Evolutionary conservation across 2,329 filamentous ascomycete genomes (phyloP).

Genomic region (Fusarium sp.): DNA sequence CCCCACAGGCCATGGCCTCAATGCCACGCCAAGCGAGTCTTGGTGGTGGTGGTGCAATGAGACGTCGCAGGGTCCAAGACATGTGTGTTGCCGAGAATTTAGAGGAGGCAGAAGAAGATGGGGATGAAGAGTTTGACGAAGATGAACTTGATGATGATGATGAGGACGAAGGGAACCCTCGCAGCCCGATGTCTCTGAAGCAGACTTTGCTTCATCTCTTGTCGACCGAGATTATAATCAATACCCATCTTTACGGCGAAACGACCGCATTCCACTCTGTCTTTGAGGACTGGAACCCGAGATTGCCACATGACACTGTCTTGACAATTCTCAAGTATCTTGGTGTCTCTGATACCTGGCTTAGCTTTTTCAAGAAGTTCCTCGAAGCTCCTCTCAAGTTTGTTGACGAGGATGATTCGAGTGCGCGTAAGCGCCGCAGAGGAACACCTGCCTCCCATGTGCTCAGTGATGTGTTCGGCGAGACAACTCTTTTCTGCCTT

Average conservation of each 20-base stretch:
- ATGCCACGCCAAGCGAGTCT: background rate
- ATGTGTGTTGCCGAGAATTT: too few species aligned
- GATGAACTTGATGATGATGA: constrained; percentile 16
- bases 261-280: constrained; percentile 59
- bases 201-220: constrained; percentile 61
- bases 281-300: constrained; percentile 58
- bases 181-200: constrained; percentile 57
- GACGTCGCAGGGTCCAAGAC: background rate
- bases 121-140: constrained; percentile 16
- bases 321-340: constrained; percentile 68
- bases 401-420: constrained; percentile 61
- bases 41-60: background rate
- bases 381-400: constrained; percentile 71
- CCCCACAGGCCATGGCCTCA: too few species aligned
- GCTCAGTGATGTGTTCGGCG: constrained; percentile 69
- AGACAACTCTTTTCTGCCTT: constrained; percentile 71
- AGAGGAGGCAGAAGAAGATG: constrained; percentile 4
- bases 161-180: constrained; percentile 23
- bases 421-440: constrained; percentile 62
- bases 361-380: constrained; percentile 69
- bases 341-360: constrained; percentile 66
- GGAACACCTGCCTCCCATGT: constrained; percentile 67
- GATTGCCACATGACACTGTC: constrained; percentile 67
- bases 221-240: constrained; percentile 60
- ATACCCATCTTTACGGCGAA: constrained; percentile 58